Conservation (phyloP, 139 green algal genomes). For the Pleodorina starrii region DNA sequence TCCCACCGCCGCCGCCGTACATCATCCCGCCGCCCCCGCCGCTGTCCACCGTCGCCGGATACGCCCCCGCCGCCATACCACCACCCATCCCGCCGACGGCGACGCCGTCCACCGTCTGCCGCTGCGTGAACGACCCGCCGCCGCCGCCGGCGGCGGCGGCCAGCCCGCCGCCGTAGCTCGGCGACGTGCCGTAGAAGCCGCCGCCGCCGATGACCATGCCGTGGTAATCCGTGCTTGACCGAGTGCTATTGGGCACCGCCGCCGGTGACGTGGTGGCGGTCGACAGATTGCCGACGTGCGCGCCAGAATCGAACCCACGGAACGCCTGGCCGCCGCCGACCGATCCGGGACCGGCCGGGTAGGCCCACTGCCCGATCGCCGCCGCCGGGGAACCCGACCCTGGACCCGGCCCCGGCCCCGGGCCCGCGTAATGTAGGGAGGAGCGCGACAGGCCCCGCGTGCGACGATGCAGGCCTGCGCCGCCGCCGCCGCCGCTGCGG, state of each 20-base stretch:
- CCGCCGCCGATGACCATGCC: background rate
- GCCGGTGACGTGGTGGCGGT: background rate
- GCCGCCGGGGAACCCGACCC: background rate
- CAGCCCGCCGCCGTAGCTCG: background rate
- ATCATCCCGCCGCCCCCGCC: background rate
- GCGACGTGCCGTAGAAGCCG: background rate
- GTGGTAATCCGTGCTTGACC: constrained; percentile 1
- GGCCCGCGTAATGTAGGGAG: background rate
- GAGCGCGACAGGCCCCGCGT: background rate
- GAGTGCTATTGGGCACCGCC: background rate
- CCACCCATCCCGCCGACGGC: background rate
- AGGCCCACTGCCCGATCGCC: background rate
- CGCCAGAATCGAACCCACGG: background rate
- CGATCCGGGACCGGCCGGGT: background rate
- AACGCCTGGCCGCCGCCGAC: background rate
- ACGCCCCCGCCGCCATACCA: background rate
- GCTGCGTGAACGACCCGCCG: background rate
- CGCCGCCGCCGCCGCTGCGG: background rate
- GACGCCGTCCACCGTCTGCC: background rate
- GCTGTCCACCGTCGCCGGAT: too few relatives aligned
- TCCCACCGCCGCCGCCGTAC: constrained; percentile 4
- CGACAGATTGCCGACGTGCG: background rate
- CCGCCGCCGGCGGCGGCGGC: background rate
- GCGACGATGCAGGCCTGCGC: background rate
- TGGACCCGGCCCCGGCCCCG: background rate